phyloP scores from a whole-genome alignment of 2,329 filamentous ascomycete genomes.

The Capronia coronata region DNA sequence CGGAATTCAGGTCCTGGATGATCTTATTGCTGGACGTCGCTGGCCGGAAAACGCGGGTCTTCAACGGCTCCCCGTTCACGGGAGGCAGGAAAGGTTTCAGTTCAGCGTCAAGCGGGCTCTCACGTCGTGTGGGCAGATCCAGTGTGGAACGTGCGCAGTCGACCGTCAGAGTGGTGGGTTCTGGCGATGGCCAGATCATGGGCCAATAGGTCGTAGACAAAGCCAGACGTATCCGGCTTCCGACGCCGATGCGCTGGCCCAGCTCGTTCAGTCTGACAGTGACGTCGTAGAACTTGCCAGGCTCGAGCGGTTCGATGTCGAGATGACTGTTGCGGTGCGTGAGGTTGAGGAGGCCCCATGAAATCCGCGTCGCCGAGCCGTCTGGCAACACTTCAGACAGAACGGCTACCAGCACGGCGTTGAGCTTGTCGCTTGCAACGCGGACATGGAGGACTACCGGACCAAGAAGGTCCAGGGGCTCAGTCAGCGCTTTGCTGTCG shows the following conservation, averaged over 20 bases:
- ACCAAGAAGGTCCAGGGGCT: constrained; percentile 5
- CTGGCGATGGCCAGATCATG: constrained; percentile 14
- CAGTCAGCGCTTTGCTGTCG: constrained; percentile 1
- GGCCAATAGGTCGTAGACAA: constrained; percentile 14
- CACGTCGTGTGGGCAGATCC: constrained; percentile 4
- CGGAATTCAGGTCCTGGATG: constrained; percentile 6
- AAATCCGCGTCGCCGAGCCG: constrained; percentile 11
- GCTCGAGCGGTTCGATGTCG: constrained; percentile 2
- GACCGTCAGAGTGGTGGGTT: constrained; percentile 10
- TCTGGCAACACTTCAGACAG: constrained; percentile 14
- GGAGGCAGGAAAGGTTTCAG: not conserved
- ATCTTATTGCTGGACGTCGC: constrained; percentile 4
- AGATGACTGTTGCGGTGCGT: constrained; percentile 11
- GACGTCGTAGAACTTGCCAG: constrained; percentile 10
- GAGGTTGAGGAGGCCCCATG: constrained; percentile 10
- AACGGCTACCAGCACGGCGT: constrained; percentile 10
- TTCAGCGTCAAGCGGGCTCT: not conserved
- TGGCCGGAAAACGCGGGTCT: constrained; percentile 2
- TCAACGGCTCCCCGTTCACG: constrained; percentile 3
- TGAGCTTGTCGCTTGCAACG: constrained; percentile 13
- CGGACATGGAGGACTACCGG: constrained; percentile 2
- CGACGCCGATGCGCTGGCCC: constrained; percentile 10
- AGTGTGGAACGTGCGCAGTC: constrained; percentile 7
- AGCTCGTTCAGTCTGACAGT: constrained; percentile 9
- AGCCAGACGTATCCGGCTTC: constrained; percentile 11